Evolutionary conservation across 164 flowering plant genomes (phyloP), one percentile per base, ranked within the genome.

Genomic region (Aristolochia contorta): DNA sequence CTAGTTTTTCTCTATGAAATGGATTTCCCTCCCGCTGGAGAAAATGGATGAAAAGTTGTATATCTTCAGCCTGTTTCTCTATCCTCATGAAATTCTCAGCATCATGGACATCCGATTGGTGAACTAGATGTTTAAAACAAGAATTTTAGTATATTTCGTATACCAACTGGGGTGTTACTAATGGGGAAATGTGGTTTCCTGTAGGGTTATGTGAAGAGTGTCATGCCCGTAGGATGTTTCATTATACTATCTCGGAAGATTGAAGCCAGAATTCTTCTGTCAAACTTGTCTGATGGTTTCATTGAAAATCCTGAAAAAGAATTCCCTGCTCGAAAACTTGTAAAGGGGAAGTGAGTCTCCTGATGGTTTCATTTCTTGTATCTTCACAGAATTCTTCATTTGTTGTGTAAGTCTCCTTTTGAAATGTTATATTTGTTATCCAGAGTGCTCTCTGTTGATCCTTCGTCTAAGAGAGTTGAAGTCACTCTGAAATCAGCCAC

Each of bases 401-500:
- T 18, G 21, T 10, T 6, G 16, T 12, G 23, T 53, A 20, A 12
- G 6, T 22, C 10, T n/a, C 23, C 23, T 13, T 53, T 23, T 9
- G 5, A 12, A 53, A 20, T 22, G 20, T 8, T 12, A 7, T 22
- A 20, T 16, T 53, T 60, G 62, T 18, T 33, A 12, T 75, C 75
- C 84, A 92, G 96, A 86, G 82, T 94, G 32, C 58, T 83, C 45
- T 78, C 89, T 61, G 87, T 88, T 67, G 99, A 94, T 77, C 96
- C 97, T 65, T 69, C 80, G 57, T 84, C 96, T 19, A 78, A 77
- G 73, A 83, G 96, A 58, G 79, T 90, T 65, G 96, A 88, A 73
- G 91, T 91, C 46, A 86, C 91, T 22, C 67, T 90, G 61, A 88
- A 69, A 76, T 65, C 84, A 59, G 61, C 60, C 37, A 59, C 60